Evolutionary conservation across 2,329 filamentous ascomycete genomes (phyloP).

Genomic region (Scedosporium aurantiacum): DNA sequence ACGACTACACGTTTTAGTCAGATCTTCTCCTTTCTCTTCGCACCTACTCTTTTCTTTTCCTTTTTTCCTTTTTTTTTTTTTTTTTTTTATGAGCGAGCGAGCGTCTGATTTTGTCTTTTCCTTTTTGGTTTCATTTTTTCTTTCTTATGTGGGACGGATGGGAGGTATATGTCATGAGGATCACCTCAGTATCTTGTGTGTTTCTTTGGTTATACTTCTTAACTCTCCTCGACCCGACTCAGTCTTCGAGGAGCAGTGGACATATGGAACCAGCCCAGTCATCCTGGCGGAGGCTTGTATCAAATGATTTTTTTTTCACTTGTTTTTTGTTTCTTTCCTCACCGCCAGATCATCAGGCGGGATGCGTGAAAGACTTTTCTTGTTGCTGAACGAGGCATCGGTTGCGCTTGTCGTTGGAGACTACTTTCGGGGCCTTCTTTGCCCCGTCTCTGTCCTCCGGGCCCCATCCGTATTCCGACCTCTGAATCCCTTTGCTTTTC

Average conservation of each 20-base stretch:
- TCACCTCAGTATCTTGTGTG: background rate
- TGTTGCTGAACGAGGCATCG: background rate
- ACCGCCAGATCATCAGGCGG: background rate
- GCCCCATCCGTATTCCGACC: background rate
- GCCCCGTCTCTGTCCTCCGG: background rate
- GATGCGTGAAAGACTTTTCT: constrained; percentile 2
- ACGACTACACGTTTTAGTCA: background rate
- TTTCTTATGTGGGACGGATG: background rate
- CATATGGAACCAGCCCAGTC: constrained; percentile 6
- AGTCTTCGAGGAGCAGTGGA: constrained; percentile 2
- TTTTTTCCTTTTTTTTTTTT: background rate
- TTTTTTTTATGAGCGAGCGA: constrained; percentile 5
- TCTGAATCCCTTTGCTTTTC: background rate
- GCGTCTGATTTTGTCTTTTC: constrained; percentile 2
- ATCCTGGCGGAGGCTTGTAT: constrained; percentile 1
- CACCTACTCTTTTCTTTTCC: background rate
- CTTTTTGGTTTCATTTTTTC: background rate
- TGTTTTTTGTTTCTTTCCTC: background rate
- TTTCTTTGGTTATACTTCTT: constrained; percentile 1
- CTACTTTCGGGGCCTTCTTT: background rate
- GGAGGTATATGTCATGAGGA: background rate
- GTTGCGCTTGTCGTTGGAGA: background rate
- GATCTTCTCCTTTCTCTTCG: background rate
- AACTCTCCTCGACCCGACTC: background rate
- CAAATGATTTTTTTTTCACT: background rate